Evolutionary conservation across 768 basidiomycete genomes (phyloP), one percentile per base, ranked within the genome.

Genomic region (Suillus lakei): DNA sequence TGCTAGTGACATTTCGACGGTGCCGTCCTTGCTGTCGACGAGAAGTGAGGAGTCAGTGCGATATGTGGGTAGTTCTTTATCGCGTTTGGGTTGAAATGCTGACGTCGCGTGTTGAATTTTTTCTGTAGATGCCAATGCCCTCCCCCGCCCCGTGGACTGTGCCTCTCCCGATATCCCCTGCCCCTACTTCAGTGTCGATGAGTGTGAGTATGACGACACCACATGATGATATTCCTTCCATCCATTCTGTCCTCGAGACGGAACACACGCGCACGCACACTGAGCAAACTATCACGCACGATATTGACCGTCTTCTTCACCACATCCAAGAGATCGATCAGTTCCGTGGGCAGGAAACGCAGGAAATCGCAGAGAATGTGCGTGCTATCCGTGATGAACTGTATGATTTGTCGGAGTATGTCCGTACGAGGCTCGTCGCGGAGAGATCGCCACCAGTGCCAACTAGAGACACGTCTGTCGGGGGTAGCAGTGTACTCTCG

Each of bases 331-430:
- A 92, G 61, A 71, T 94, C 15, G 88, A 94, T 69, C 79, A 84
- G 38, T 79, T 81, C 21, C 80, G 91, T 61, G 88, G 86, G 0
- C 81, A 85, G 3, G 91, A 96, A 68, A 85, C 82, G 36, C 81
- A 85, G 32, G 88, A 89, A 18, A 72, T 96, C 9, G 82, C 84
- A 0, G 87, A 86, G 54, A 88, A 91, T 71, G 81, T 97, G 5
- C 85, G 85, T 60, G 85, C 87, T 0, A 86, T 98, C 44, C 85
- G 90, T 64, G 82, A 89, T 43, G 88, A 92, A 68, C 78, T 97
- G 3, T 82, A 81, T 15, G 86, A 88, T 53, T 80, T 96, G 13
- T 84, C 88, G 0, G 79, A 86, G 34, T 85, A 82, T 66, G 75
- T 91, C 21, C 86, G 82, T 64, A 82, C 80, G 21, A 81, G 65